Evolutionary conservation across 306 rosid species (phyloP).

Genomic region (Fragaria nilgerrensis): DNA sequence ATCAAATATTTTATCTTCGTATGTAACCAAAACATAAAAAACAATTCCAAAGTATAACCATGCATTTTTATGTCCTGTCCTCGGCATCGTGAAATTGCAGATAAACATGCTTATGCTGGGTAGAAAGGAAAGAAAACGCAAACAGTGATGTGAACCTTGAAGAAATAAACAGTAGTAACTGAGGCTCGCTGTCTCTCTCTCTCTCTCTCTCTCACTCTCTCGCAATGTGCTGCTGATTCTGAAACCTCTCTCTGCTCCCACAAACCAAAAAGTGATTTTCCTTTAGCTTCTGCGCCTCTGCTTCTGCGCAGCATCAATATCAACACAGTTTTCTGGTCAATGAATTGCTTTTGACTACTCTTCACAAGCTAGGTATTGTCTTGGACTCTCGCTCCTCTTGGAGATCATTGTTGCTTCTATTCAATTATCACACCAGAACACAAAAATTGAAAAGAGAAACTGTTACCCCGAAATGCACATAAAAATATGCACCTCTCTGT

Average conservation of each 20-base stretch:
- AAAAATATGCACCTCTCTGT: too few species aligned
- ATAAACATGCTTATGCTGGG: neutral
- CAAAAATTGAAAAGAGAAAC: too few species aligned
- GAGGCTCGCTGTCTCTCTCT: neutral
- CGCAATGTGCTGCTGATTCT: neutral
- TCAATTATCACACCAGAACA: neutral
- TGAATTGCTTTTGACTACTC: conserved; percentile 8
- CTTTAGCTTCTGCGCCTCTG: neutral
- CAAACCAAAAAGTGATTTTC: neutral
- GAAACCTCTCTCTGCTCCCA: neutral
- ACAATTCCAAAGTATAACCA: neutral
- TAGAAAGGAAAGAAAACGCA: neutral
- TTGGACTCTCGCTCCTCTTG: too few species aligned
- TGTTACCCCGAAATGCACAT: too few species aligned
- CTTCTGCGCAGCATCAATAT: neutral
- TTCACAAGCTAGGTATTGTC: neutral
- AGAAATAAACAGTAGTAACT: neutral
- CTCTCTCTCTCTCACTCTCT: neutral
- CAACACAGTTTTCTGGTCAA: conserved; percentile 1
- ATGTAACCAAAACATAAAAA: neutral
- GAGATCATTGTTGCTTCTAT: too few species aligned
- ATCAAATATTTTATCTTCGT: neutral
- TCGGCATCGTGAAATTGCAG: neutral
- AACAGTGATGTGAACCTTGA: conserved; percentile 3
- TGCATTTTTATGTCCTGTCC: neutral